Base-by-base conservation (phyloP, 306 rosid species). In the Corylus heterophylla region DNA sequence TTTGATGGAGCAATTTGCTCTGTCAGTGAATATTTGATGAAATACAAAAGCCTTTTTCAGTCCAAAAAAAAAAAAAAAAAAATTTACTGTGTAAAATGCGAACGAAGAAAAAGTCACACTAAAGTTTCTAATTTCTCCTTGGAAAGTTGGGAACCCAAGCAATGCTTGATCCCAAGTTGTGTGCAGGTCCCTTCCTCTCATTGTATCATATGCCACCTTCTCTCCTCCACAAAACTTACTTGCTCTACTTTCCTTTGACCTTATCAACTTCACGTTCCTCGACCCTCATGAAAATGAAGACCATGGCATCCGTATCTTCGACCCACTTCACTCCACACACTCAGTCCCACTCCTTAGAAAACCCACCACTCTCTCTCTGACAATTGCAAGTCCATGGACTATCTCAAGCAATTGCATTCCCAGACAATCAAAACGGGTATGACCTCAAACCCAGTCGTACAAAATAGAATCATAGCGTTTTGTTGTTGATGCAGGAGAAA, bases 381-480 rank as follows among this genome's bases (percentile, higher is more conserved):
- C 68, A 80, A 63, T 55, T 91, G 94, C 87, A 83, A 85, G 37
- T 89, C 92, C 81, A 87, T 87, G 90, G 78, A 87, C 42, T 92
- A 87, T 13, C 80, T 94, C 68, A 90, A 85, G 86, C 94, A 92
- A 87, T 83, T 89, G 64, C 92, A 89, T 78, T 92, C 93, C 20
- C 91, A 83, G 25, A 55, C 89, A 56, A 78, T 89, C 79, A 84
- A 77, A 86, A 62, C 72, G 76, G 97, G 95, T 68, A 48, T 87
- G 51, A 47, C 68, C 70, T 82, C 91, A 8, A 58, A 84, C 49
- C 89, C 85, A 1, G 14, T 80, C 31, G 78, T 86, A 27, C 92
- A 58, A 78, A 83, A 76, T 69, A 83, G 55, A 81, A 80, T 90
- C 27, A 59, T 90, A 54, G 68, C 73, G 55, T 86, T 87, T 27